Conservation (phyloP, 345 rosid genomes). For the Heritiera littoralis region DNA sequence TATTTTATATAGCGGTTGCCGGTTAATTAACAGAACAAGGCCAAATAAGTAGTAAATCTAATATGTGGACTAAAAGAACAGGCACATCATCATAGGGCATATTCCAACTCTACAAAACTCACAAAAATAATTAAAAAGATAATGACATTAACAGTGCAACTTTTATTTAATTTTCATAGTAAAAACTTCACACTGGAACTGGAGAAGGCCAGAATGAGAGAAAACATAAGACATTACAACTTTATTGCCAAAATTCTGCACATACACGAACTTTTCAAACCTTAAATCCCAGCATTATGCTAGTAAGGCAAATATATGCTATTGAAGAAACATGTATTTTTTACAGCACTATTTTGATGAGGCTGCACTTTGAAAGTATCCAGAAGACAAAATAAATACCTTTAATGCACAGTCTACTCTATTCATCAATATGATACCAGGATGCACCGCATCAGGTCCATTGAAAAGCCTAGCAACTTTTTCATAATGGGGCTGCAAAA, state of each 20-base stretch:
- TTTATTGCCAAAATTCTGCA: not conserved
- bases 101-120: not conserved
- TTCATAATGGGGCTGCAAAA: conserved; percentile 86
- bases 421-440: conserved; percentile 77
- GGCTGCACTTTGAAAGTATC: not conserved
- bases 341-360: conserved; percentile 11
- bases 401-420: conserved; percentile 91
- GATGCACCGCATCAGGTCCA: conserved; percentile 83
- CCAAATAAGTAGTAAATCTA: not conserved
- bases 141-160: not conserved
- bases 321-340: conserved; percentile 9
- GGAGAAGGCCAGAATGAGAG: not conserved
- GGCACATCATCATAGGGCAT: not conserved
- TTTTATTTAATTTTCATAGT: not conserved
- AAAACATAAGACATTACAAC: not conserved
- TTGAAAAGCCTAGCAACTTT: conserved; percentile 93
- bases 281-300: not conserved
- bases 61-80: not conserved
- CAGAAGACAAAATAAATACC: conserved; percentile 46
- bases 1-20: not conserved
- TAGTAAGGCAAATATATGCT: not conserved
- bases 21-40: not conserved
- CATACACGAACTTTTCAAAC: not conserved
- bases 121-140: not conserved
- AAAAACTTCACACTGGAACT: not conserved